Percentiles rank a stretch among this genome's conserved stretches.
phyloP scores from a whole-genome alignment of 2,329 filamentous ascomycete species.

The Fusarium sp. region DNA sequence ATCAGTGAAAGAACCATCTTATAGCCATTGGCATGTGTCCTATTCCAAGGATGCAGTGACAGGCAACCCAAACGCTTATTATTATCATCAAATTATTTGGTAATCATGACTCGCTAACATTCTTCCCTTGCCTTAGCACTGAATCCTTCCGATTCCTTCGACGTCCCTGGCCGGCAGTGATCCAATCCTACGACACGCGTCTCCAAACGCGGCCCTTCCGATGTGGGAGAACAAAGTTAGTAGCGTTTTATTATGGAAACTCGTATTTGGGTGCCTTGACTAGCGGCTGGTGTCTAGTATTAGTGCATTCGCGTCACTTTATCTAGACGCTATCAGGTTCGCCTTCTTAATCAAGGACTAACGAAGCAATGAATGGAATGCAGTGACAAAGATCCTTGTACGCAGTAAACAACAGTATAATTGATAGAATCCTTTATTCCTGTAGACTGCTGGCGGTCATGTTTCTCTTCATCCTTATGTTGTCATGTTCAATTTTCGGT shows the following conservation, averaged over 20 bases:
- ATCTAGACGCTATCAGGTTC: not conserved
- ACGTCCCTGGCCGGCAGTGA: not conserved
- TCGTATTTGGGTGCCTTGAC: not conserved
- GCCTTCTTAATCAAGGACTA: not conserved
- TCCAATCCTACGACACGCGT: not conserved
- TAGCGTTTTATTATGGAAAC: not conserved
- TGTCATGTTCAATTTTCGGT: conserved; percentile 24
- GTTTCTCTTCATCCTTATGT: not conserved
- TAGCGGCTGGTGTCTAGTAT: not conserved
- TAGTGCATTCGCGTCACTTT: not conserved
- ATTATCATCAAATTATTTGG: not conserved
- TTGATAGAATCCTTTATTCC: not conserved
- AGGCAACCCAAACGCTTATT: no score
- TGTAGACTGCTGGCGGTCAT: not conserved
- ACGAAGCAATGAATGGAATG: not conserved
- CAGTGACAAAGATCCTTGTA: not conserved
- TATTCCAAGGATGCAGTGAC: no score
- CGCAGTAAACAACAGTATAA: not conserved
- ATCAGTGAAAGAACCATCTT: no score
- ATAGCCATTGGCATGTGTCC: no score
- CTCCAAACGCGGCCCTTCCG: not conserved
- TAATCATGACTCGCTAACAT: not conserved
- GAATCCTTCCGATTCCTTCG: not conserved
- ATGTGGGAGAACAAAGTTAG: not conserved
- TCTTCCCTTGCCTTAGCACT: not conserved